Base-by-base conservation (phyloP, 345 rosid species). In the Passiflora organensis region DNA sequence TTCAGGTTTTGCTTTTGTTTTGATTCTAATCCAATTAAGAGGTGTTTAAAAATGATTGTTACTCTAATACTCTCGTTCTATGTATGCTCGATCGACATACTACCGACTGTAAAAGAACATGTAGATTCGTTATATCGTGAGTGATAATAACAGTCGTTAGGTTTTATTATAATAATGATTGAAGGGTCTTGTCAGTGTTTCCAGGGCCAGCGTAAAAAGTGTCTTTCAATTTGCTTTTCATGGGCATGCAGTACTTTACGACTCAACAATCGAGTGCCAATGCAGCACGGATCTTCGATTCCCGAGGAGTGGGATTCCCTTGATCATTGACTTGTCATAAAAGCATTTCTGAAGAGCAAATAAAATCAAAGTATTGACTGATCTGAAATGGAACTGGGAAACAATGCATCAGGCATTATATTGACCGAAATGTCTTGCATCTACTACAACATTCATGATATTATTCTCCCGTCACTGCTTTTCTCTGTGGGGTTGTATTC, bases 21-120 rank as follows among this genome's bases (percentile, higher is more conserved):
- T 5, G 19, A 34, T 32, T 54, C 41, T 63, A 39, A 18, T 24
- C 34, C 37, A 12, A n/a, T n/a, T n/a, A n/a, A n/a, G n/a, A 46
- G 53, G 22, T 55, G 53, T 46, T 54, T 18, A 28, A 45, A 46
- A 15, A 49, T 6, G 68, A 64, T 56, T 56, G 62, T 56, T 49
- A 32, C 51, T 42, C 11, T 20, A 32, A 55, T 43, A 55, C 19
- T 64, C 6, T 49, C 43, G 62, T 43, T 64, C 48, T 60, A 55
- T 43, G 55, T 36, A 39, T 38, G 68, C 48, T 49, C 34, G 56
- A 49, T 44, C 48, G 13, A 9, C 41, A 2, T 56, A 3, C 47
- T 42, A 19, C 49, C 6, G 61, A 48, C 51, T 64, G 56, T 42
- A 64, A 49, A 50, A 64, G 56, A 39, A 39, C 55, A 32, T 60